These are phyloP conservation scores for Coccomyxa sp. DNA, from an alignment of 139 green algal species.

Conservation along the genomic window DNA sequence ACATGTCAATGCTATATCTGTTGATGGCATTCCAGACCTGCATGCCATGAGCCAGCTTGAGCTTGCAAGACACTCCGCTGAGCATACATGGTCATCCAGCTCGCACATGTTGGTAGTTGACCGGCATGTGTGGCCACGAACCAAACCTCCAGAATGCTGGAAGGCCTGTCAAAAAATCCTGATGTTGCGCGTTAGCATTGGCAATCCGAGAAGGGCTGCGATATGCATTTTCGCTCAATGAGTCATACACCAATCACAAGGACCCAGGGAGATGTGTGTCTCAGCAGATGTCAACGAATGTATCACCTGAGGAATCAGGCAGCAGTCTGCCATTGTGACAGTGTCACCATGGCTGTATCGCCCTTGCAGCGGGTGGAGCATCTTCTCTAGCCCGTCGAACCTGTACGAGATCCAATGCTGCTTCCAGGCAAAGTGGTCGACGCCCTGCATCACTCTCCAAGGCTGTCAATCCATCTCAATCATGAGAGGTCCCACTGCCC, in stretches of 20 bases:
- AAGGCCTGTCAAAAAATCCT: too few relatives aligned
- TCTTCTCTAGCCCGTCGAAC: neutral
- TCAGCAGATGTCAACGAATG: neutral
- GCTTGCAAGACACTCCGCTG: neutral
- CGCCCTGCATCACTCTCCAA: too few relatives aligned
- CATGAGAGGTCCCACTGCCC: too few relatives aligned
- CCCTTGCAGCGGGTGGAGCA: neutral
- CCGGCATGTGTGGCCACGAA: too few relatives aligned
- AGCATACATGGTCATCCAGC: too few relatives aligned
- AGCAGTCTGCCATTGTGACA: constrained; percentile 1
- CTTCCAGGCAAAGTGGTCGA: neutral
- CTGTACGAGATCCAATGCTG: neutral
- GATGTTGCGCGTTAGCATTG: too few relatives aligned
- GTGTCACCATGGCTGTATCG: constrained; percentile 3
- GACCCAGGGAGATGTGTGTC: neutral
- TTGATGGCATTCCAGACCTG: constrained; percentile 1
- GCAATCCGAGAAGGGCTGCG: too few relatives aligned
- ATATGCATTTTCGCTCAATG: neutral
- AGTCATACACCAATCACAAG: neutral
- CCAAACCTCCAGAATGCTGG: too few relatives aligned
- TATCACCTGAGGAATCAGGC: neutral
- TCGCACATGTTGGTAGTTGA: too few relatives aligned
- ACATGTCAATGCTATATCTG: neutral
- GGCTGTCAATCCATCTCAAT: too few relatives aligned
- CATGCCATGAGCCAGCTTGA: neutral